These are phyloP conservation scores for Magnusiomyces tetraspermus DNA, from an alignment of 1,139 yeast species.

Conservation along the genomic window DNA sequence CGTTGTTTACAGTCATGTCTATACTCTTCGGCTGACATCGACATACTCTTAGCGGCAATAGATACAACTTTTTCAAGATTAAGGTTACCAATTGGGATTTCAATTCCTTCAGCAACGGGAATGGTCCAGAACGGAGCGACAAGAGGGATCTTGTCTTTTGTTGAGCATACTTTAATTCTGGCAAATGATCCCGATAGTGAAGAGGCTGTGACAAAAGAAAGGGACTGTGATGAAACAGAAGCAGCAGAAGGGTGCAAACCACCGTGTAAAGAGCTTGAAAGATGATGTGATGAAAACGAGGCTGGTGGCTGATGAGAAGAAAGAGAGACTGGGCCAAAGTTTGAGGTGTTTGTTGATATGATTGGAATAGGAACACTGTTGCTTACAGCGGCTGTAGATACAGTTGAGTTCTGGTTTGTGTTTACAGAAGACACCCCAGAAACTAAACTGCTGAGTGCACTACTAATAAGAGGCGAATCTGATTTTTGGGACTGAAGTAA, in stretches of 20 bases:
- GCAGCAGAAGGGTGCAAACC: background rate
- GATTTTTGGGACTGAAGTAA: constrained; percentile 12
- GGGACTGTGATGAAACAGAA: constrained; percentile 30
- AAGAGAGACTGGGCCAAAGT: background rate
- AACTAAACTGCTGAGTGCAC: constrained; percentile 4
- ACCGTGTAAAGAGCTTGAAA: background rate
- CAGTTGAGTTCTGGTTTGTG: background rate
- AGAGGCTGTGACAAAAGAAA: constrained; percentile 84
- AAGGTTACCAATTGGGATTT: constrained; percentile 41
- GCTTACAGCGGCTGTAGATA: constrained; percentile 12
- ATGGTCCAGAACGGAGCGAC: constrained; percentile 68
- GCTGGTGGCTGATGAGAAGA: constrained; percentile 1
- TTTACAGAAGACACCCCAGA: constrained; percentile 1
- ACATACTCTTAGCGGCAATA: constrained; percentile 15
- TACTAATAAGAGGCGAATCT: constrained; percentile 7
- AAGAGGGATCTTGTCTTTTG: constrained; percentile 79
- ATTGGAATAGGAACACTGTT: too few species aligned
- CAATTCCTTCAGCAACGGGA: constrained; percentile 44
- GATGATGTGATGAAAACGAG: constrained; percentile 8
- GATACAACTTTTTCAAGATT: constrained; percentile 36
- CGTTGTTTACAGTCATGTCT: constrained; percentile 20
- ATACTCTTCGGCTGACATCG: background rate
- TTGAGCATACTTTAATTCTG: constrained; percentile 57
- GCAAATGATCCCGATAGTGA: constrained; percentile 77
- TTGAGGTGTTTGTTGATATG: background rate